Evolutionary conservation across 306 rosid genomes (phyloP), one percentile per base, ranked within the genome.

Genomic region (Casuarina glauca): DNA sequence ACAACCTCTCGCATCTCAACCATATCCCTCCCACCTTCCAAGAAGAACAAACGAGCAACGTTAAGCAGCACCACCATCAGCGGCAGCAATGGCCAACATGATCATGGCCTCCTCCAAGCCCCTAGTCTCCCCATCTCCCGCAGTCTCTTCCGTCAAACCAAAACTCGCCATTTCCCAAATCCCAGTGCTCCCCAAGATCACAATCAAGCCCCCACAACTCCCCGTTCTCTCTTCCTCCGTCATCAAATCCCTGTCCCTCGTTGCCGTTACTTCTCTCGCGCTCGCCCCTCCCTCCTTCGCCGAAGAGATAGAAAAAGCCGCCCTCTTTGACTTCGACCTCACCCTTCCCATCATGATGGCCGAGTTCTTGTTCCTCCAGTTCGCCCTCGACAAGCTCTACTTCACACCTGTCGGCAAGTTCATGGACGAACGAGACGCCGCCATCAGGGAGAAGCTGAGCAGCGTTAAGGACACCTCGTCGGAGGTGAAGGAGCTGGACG

Each of bases 321-420:
- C 98, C 0, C 93, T 95, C 1, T 95, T 95, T 74, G 98, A 95
- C 72, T 95, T 95, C 91, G 87, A 95, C 74, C 88, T 95, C 60
- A 95, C 99, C 4, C 85, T 95, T 13, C 99, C 97, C 19, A 87
- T 95, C 44, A 90, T 92, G 73, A 74, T 82, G 79, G 94, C 55
- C 1, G 89, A 95, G 74, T 93, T 95, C 71, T 84, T 95, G 12
- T 54, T 95, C 6, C 96, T 95, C 3, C 93, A 91, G 98, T 79
- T 95, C 13, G 98, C 90, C 0, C 78, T 95, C 58, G 97, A 93
- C 90, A 95, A 95, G 85, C 0, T 96, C 6, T 96, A 86, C 86
- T 96, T 82, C 90, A 70, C 86, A 50, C 99, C 98, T 0, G 82
- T 96, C 1, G 98, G 99, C 2, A 86, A 82, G 2, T 95, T 93